Conservation (phyloP, 2,329 filamentous ascomycete species). For the Neopestalotiopsis sp. region DNA sequence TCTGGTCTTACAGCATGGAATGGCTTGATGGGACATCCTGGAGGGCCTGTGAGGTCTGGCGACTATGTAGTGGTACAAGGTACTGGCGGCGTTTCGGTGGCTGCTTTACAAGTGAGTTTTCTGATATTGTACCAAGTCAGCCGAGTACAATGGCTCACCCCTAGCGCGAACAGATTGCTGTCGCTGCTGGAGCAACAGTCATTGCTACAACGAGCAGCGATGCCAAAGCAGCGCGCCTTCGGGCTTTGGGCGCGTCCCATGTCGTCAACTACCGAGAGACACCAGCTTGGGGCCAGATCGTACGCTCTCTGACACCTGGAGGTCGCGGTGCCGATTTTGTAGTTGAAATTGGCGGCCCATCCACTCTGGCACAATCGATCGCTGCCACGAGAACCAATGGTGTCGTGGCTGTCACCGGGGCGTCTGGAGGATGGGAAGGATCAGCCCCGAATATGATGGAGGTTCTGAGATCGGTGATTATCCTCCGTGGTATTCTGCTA, state of each 20-base stretch:
- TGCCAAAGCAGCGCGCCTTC: slow-evolving; percentile 57
- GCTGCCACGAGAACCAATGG: slow-evolving; percentile 48
- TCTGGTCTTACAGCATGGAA: slow-evolving; percentile 58
- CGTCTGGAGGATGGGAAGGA: slow-evolving; percentile 24
- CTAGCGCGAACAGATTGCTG: slow-evolving; percentile 40
- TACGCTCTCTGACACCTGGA: slow-evolving; percentile 51
- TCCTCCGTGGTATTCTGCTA: slow-evolving; percentile 22
- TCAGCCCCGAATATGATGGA: background rate
- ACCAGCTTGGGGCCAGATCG: slow-evolving; percentile 64
- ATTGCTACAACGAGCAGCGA: slow-evolving; percentile 65
- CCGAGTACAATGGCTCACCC: background rate
- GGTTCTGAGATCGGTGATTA: background rate
- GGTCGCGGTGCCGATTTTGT: slow-evolving; percentile 64
- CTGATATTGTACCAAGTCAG: rapidly evolving
- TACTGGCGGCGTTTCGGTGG: slow-evolving; percentile 45
- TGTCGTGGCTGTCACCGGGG: slow-evolving; percentile 36
- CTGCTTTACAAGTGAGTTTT: slow-evolving; percentile 27
- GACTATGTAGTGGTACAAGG: slow-evolving; percentile 44
- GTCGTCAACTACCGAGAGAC: slow-evolving; percentile 65
- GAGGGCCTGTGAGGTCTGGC: slow-evolving; percentile 42
- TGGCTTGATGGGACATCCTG: slow-evolving; percentile 51
- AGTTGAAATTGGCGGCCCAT: slow-evolving; percentile 69
- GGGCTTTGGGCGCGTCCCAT: slow-evolving; percentile 60
- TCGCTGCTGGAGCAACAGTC: slow-evolving; percentile 55
- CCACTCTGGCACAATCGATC: slow-evolving; percentile 61